Evolutionary conservation across 768 basidiomycete species (phyloP), one percentile per base, ranked within the genome.

Genomic region (Tricholoma sp.): DNA sequence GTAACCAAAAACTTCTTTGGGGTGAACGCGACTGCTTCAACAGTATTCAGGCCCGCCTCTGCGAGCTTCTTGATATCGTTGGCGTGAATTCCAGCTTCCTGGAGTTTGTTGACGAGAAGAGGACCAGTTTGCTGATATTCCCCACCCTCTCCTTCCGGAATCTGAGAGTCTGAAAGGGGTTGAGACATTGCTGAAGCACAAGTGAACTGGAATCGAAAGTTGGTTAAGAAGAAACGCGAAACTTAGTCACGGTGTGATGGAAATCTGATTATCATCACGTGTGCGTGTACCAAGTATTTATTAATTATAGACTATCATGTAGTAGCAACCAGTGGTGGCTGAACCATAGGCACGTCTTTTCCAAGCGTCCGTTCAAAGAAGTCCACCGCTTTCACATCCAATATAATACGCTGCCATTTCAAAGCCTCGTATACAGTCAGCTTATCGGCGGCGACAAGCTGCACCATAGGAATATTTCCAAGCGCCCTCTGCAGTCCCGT

Each of bases 1-100:
- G 84, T 81, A 56, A 91, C 81, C 33, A 98, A 75, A 52, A 79
- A 78, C 76, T 98, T 98, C 82, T 98, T 97, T 12, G 96, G 92
- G 0, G 95, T 98, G 67, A 94, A 98, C 33, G 94, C 95, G 51
- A 98, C 93, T 13, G 93, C 84, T 69, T 99, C 97, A 60, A 99
- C 85, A 2, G 97, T 98, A 70, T 96, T 83, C 57, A 91, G 80
- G 11, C 97, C 97, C 31, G 91, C 92, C 51, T 97, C 95, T 11
- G 83, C 71, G 48, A 99, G 86, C 70, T 98, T 98, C 82, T 95
- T 93, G 76, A 95, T 87, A 66, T 98, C 97, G 63, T 92, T 89
- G 29, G 86, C 70, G 48, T 88, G 85, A 60, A 98, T 91, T 7
- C 96, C 96, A 15, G 85, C 85, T 75, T 96, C 94, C 74, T 94